These are phyloP conservation scores for Dioscorea dumetorum DNA, from an alignment of 106 monocot species.

Conservation along the genomic window DNA sequence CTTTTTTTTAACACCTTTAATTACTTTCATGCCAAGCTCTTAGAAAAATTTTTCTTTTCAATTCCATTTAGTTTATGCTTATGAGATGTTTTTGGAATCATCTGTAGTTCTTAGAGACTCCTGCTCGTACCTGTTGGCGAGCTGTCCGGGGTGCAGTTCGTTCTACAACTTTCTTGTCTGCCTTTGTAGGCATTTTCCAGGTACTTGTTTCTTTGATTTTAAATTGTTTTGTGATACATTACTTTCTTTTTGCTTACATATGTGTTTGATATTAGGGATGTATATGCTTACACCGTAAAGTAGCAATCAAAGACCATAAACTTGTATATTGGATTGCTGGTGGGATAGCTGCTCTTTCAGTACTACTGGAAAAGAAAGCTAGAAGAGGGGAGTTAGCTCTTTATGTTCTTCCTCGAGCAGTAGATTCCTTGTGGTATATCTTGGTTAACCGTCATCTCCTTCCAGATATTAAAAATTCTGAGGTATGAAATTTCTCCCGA, in stretches of 20 bases:
- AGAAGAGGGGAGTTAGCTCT: conserved; percentile 89
- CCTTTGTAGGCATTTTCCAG: conserved; percentile 93
- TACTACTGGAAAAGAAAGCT: conserved; percentile 88
- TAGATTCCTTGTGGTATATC: conserved; percentile 94
- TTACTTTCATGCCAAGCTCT: too few species aligned
- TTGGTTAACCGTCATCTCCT: conserved; percentile 73
- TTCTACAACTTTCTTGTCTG: conserved; percentile 94
- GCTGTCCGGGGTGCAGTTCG: conserved; percentile 81
- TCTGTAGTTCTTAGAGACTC: conserved; percentile 80
- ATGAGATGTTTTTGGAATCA: neutral
- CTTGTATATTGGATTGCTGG: conserved; percentile 90
- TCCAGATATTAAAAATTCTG: conserved; percentile 84
- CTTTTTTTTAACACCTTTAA: too few species aligned
- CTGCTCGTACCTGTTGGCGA: conserved; percentile 66
- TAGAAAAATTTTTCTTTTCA: too few species aligned
- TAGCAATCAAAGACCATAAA: conserved; percentile 83
- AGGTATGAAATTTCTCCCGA: conserved; percentile 35
- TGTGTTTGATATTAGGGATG: conserved; percentile 35
- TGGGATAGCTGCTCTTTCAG: conserved; percentile 68
- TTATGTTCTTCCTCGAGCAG: conserved; percentile 97
- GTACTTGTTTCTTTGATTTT: conserved; percentile 24
- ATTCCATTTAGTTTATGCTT: too few species aligned
- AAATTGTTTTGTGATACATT: neutral
- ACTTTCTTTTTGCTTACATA: conserved; percentile 1
- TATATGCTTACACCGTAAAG: conserved; percentile 88